Conservation (phyloP, 2,329 filamentous ascomycete species). For the Apiospora phragmitis region DNA sequence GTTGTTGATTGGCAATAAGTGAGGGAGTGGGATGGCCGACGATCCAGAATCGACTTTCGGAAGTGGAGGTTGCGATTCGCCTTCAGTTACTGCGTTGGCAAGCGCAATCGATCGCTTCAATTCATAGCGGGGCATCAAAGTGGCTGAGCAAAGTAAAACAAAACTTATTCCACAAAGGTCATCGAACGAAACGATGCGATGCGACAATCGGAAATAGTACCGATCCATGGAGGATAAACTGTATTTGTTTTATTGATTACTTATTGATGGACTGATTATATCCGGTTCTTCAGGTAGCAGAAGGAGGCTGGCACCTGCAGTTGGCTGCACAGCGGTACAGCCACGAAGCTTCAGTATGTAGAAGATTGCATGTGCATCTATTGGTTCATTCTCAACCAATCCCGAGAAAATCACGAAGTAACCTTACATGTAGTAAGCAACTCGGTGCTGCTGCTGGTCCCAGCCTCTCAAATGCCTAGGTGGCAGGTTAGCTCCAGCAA, state of each 20-base stretch:
- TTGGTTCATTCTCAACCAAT: neutral
- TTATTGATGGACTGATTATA: neutral
- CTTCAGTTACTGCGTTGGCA: neutral
- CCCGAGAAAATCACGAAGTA: neutral
- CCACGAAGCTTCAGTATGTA: neutral
- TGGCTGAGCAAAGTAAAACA: neutral
- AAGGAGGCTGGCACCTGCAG: neutral
- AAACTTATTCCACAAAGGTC: neutral
- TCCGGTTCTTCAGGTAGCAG: neutral
- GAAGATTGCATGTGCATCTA: neutral
- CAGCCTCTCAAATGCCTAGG: neutral
- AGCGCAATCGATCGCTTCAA: neutral
- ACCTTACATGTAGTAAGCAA: neutral
- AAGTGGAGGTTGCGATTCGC: conserved; percentile 1
- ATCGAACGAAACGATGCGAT: neutral
- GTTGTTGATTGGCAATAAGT: neutral
- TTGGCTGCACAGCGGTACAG: neutral
- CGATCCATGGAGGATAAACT: neutral
- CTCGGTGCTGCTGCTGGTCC: neutral
- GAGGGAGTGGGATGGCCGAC: neutral
- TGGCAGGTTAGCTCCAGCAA: neutral
- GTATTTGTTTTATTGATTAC: neutral
- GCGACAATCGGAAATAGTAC: neutral
- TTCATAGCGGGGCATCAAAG: neutral
- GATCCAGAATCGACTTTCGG: neutral